Evolutionary conservation across 352 stramenopile genomes (phyloP).

Genomic region (Phytophthora capsici): DNA sequence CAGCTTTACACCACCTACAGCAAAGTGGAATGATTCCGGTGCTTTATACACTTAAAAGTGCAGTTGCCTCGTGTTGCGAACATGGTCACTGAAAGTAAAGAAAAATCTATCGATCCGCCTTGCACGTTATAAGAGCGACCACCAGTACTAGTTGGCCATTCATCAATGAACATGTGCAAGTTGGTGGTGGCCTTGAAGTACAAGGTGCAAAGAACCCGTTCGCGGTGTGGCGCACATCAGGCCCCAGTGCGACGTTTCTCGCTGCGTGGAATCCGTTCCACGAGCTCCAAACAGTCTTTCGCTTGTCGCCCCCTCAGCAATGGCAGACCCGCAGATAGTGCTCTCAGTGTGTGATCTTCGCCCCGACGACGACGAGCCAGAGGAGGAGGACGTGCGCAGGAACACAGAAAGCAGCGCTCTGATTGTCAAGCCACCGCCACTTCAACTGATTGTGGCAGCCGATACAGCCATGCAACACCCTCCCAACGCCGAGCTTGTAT

Average conservation of each 20-base stretch:
- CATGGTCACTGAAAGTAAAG: too few species aligned
- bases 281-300: constrained; percentile 15
- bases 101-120: too few species aligned
- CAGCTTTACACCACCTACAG: too few species aligned
- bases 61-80: too few species aligned
- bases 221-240: constrained; percentile 33
- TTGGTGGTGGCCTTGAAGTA: constrained; percentile 10
- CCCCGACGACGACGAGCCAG: constrained; percentile 36
- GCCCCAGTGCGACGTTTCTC: constrained; percentile 22
- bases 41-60: too few species aligned
- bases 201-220: constrained; percentile 22
- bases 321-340: constrained; percentile 26
- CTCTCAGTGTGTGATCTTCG: constrained; percentile 21
- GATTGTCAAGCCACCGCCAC: constrained; percentile 35
- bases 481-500: constrained; percentile 31
- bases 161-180: background rate
- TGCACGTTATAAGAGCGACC: background rate
- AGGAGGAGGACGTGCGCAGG: constrained; percentile 37
- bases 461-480: constrained; percentile 19
- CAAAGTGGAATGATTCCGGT: too few species aligned
- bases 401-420: constrained; percentile 24
- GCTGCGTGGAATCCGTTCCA: constrained; percentile 14
- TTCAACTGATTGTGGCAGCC: constrained; percentile 17
- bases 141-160: background rate
- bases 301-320: constrained; percentile 12